A percentile compares a stretch with the other conserved stretches of the same genome.
Conservation (phyloP, 2,329 filamentous ascomycete genomes). For the Aspergillus niger region DNA sequence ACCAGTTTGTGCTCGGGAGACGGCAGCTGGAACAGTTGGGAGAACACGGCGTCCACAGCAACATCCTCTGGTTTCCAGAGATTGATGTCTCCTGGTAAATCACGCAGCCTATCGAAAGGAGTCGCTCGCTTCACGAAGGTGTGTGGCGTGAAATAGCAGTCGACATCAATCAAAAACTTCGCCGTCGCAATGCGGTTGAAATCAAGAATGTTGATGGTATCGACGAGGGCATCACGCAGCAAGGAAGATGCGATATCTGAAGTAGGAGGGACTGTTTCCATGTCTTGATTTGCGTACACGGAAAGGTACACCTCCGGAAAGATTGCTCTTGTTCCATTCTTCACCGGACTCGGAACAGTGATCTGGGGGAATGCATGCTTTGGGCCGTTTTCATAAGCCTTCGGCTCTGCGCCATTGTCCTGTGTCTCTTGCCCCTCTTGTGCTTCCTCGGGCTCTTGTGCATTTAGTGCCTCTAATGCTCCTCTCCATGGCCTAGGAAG, state of each 20-base stretch:
- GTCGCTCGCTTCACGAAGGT: constrained; percentile 95
- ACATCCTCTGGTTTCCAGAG: constrained; percentile 92
- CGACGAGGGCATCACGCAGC: constrained; percentile 80
- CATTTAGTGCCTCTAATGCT: constrained; percentile 20
- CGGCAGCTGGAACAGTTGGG: constrained; percentile 87
- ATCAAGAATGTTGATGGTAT: constrained; percentile 91
- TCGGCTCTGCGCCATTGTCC: constrained; percentile 50
- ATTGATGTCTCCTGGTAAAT: constrained; percentile 69
- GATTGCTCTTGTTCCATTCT: constrained; percentile 71
- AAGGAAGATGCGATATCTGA: constrained; percentile 77
- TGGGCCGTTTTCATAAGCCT: constrained; percentile 59
- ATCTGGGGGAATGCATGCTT: constrained; percentile 81
- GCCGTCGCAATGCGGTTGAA: constrained; percentile 88
- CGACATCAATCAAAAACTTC: constrained; percentile 87
- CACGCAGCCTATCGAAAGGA: constrained; percentile 82
- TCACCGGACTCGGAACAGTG: constrained; percentile 72
- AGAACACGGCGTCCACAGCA: constrained; percentile 95
- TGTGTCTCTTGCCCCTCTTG: constrained; percentile 41
- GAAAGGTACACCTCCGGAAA: constrained; percentile 95
- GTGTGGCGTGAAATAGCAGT: constrained; percentile 86
- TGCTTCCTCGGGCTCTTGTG: constrained; percentile 11
- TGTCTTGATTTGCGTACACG: constrained; percentile 82
- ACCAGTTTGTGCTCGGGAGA: constrained; percentile 88
- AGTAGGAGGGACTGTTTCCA: constrained; percentile 81
- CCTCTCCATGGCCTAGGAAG: constrained; percentile 59